phyloP scores from a whole-genome alignment of 768 basidiomycete species.

The Rhizopogon vulgaris region DNA sequence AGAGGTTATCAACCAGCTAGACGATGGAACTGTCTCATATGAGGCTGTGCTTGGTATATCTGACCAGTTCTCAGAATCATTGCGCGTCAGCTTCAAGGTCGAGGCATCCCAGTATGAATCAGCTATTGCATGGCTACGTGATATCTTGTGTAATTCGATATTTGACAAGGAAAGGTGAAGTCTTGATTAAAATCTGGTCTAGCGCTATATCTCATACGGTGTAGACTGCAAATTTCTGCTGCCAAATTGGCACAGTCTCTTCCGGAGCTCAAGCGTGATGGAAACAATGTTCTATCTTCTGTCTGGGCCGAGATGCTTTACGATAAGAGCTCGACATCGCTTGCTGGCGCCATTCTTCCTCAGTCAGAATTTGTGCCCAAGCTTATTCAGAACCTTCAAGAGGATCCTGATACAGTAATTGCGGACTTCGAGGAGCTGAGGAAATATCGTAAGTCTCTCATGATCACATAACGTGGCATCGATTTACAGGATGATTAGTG shows the following conservation, averaged over 20 bases:
- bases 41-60: slow-evolving; percentile 62
- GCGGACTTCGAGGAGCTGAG: slow-evolving; percentile 72
- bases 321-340: slow-evolving; percentile 62
- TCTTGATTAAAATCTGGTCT: neutral
- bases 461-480: neutral
- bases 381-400: slow-evolving; percentile 65
- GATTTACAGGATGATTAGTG: slow-evolving; percentile 40
- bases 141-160: slow-evolving; percentile 67
- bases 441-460: slow-evolving; percentile 44
- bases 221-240: slow-evolving; percentile 73
- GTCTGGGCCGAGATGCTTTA: slow-evolving; percentile 63
- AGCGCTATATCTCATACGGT: slow-evolving; percentile 3
- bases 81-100: slow-evolving; percentile 79
- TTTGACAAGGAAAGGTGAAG: slow-evolving; percentile 76
- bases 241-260: slow-evolving; percentile 88
- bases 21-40: slow-evolving; percentile 88
- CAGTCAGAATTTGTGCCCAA: slow-evolving; percentile 78
- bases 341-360: slow-evolving; percentile 59
- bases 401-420: slow-evolving; percentile 65
- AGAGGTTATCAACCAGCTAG: slow-evolving; percentile 85
- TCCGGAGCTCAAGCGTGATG: slow-evolving; percentile 89
- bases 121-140: slow-evolving; percentile 81
- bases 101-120: slow-evolving; percentile 73
- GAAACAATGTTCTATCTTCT: slow-evolving; percentile 70
- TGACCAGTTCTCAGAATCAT: slow-evolving; percentile 63